Evolutionary conservation across 2,329 filamentous ascomycete genomes (phyloP), one percentile per base, ranked within the genome.

Genomic region (Cytospora piceicola): DNA sequence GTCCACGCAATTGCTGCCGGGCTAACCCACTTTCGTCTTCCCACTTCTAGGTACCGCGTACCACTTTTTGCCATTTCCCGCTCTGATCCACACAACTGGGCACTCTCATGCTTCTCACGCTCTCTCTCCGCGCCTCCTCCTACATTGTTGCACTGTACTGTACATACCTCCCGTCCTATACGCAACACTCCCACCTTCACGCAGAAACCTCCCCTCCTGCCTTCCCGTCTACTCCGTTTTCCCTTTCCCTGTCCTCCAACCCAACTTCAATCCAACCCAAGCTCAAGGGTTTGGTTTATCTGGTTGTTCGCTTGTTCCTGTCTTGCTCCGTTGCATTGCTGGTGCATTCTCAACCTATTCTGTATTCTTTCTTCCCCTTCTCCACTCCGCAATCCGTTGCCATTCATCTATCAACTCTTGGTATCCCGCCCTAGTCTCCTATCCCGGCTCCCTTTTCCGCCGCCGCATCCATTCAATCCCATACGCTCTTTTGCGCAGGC

Each of bases 401-500:
- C 52, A 36, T 52, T 52, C 56, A 55, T 57, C 65, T 34, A 56
- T 51, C 51, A 56, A 46, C 42, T 52, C 42, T 56, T 54, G 32
- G 39, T 51, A 17, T 66, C 39, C 42, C 65, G 53, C 51, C 56
- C 52, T 63, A 22, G 11, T 36, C 53, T 54, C 51, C 39, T 42
- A 9, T 36, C 27, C 17, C 53, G 32, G 15, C 46, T 56, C 39
- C 56, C 59, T 30, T 49, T 58, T 53, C 24, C 58, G 46, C 32
- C 62, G 58, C 59, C 63, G 56, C 51, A 56, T 53, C 24, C 34
- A 42, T 55, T 53, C 59, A 57, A 62, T 57, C 49, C 64, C 61
- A 66, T 68, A 68, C 66, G 54, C 60, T 68, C 66, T 63, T 63
- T 68, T 66, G 59, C 54, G 55, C 59, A 66, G 49, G 59, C 57